Base-by-base conservation (phyloP, 805 yeast genomes). In the Saturnispora gosingensis region DNA sequence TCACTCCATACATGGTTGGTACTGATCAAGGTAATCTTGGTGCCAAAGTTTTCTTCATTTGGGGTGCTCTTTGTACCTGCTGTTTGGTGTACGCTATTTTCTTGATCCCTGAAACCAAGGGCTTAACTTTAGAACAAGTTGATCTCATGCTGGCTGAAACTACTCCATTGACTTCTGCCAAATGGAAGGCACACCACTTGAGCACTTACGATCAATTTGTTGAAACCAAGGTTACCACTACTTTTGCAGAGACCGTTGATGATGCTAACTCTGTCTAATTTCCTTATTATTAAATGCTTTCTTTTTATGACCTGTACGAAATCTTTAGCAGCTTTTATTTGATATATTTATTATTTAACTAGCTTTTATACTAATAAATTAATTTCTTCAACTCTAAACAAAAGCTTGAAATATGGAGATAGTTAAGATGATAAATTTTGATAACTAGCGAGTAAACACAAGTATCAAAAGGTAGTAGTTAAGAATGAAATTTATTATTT, bases 41-140 rank as follows among this genome's bases (percentile, higher is more conserved):
- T 13, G 75, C 79, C 49, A 79, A 77, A 58, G 84, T 82, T 43
- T 83, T 82, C 70, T 85, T 82, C 67, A 78, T 85, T 46, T 85
- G 89, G 87, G 90, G 89, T 68, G 54, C 67, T 10, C 57, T 67
- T 46, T 67, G 71, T 59, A 48, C 55, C 3, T 50, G 60, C 61
- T 73, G 80, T 51, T 67, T 82, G 64, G 72, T 83, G 68, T 88
- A 83, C 66, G 85, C 85, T 50, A 80, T 76, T 74, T 81, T 86
- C 74, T 75, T 76, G 59, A 80, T 88, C 54, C 81, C 81, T 60
- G 91, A 85, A 69, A 88, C 95, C 51, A 81, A 80, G 71, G 95
- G 95, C 53, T 76, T 86, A 61, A 76, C 86, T 44, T 76, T 88
- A 65, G 95, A 87, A 70, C 89, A 87, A 69, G 87, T 87, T 56